Base-by-base conservation (phyloP, 192 early-diverging fungal genomes). In the Coemansia sp. region DNA sequence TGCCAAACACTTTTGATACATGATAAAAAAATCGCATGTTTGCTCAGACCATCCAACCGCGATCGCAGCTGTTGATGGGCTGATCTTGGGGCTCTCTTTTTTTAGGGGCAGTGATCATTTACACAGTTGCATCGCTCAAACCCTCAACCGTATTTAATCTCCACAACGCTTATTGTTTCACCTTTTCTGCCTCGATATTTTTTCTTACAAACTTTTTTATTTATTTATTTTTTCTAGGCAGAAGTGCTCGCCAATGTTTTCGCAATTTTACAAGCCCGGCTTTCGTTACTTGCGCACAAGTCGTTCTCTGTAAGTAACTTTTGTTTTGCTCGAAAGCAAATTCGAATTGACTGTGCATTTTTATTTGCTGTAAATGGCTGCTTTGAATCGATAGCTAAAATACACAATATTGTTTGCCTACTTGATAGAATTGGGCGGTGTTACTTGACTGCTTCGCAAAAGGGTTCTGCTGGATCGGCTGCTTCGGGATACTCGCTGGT, bases 161-260 rank as follows among this genome's bases (percentile, higher is more conserved):
- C 22, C 22, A 14, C 11, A 45, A 45, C 42, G 8, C 17, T 45
- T 45, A 14, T 45, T 17, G 8, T 45, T 45, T 17, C 17, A 14
- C 17, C 17, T 45, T 45, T 45, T 45, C 17, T 45, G 42, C 17
- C 6, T 51, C 49, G 22, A 16, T 6, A 51, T 22, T n/a, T 22
- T 17, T 22, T 22, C 16, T 54, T 54, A 25, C 22, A 25, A 25
- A 0, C 22, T 54, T 54, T 54, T 54, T 25, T 5, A 38, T 64
- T 54, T 54, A n/a, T 54, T 64, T 40, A 11, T 36, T 50, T 48
- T 62, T 49, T 29, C 32, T 25, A 33, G 7, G 29, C 50, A 14
- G 22, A 49, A 4, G 48, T 49, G 14, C 5, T 57, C 7, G 30
- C 14, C 20, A 52, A 64, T 64, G 63, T 64, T 64, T 64, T 18